A percentile compares a stretch with the other conserved stretches of the same genome.
phyloP scores from a whole-genome alignment of 1,139 yeast species.

The Yamadazyma diospyri region DNA sequence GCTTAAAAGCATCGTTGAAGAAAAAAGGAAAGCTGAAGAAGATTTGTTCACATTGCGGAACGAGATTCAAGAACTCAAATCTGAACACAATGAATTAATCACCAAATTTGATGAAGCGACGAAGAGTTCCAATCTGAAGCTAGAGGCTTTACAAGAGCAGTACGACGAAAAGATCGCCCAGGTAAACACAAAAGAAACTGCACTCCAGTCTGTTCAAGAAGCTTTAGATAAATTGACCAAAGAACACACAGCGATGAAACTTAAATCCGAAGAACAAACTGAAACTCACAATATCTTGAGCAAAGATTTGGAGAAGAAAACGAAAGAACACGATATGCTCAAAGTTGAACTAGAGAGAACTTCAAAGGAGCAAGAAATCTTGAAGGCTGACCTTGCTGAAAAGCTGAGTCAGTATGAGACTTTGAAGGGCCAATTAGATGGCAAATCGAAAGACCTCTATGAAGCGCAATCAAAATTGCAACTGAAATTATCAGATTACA shows the following conservation, averaged over 20 bases:
- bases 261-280: background rate
- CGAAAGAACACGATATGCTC: background rate
- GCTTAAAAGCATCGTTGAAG: constrained; percentile 2
- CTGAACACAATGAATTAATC: constrained; percentile 1
- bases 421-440: background rate
- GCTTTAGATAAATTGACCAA: background rate
- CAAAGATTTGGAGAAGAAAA: background rate
- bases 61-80: constrained; percentile 5
- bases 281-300: background rate
- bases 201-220: constrained; percentile 1
- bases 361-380: background rate
- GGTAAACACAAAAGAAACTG: background rate
- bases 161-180: background rate
- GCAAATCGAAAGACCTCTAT: constrained; percentile 1
- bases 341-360: background rate
- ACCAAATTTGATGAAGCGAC: constrained; percentile 1
- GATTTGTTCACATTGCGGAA: constrained; percentile 4
- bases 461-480: background rate
- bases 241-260: constrained; percentile 1
- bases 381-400: background rate
- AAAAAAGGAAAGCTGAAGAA: constrained; percentile 6
- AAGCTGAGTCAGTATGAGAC: background rate
- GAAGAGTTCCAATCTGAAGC: background rate
- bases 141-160: constrained; percentile 3
- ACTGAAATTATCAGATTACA: background rate